Evolutionary conservation across 108 stramenopile species (phyloP).

Genomic region (Cafeteria roenbergensis): DNA sequence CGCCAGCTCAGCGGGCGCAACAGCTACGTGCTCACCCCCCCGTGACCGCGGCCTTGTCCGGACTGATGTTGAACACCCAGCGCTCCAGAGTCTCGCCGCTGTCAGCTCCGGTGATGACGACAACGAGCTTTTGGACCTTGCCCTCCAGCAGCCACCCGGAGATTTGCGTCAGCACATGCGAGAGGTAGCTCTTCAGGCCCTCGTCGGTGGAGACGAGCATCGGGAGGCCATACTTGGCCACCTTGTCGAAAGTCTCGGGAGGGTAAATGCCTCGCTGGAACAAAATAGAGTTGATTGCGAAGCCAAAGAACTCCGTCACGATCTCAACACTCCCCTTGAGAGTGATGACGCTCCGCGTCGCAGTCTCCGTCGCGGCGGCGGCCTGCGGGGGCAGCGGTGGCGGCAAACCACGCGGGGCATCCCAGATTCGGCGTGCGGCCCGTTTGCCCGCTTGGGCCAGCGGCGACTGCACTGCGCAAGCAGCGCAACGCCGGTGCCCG

Average conservation of each 20-base stretch:
- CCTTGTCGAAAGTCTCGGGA: conserved; percentile 80
- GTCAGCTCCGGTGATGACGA: conserved; percentile 86
- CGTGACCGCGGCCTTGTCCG: conserved; percentile 36
- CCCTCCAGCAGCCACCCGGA: conserved; percentile 70
- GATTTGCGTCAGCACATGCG: conserved; percentile 75
- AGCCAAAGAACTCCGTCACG: conserved; percentile 93
- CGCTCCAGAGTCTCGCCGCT: conserved; percentile 83
- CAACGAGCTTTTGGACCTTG: conserved; percentile 75
- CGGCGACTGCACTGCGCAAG: too few species aligned
- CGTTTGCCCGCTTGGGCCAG: too few species aligned
- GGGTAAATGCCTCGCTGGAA: conserved; percentile 96
- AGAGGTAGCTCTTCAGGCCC: conserved; percentile 66
- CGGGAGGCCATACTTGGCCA: conserved; percentile 83
- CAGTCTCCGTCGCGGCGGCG: too few species aligned
- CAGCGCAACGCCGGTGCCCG: too few species aligned
- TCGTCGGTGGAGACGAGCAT: conserved; percentile 87
- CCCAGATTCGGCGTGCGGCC: too few species aligned
- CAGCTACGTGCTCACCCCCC: neutral
- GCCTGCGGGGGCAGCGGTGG: too few species aligned
- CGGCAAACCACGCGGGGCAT: too few species aligned
- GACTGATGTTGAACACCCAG: conserved; percentile 89
- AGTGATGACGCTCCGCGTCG: conserved; percentile 62
- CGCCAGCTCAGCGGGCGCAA: too few species aligned
- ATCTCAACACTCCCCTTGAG: conserved; percentile 85
- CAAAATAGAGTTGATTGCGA: conserved; percentile 87